phyloP scores from a whole-genome alignment of 208 protist genomes.

The Angomonas ambiguus region DNA sequence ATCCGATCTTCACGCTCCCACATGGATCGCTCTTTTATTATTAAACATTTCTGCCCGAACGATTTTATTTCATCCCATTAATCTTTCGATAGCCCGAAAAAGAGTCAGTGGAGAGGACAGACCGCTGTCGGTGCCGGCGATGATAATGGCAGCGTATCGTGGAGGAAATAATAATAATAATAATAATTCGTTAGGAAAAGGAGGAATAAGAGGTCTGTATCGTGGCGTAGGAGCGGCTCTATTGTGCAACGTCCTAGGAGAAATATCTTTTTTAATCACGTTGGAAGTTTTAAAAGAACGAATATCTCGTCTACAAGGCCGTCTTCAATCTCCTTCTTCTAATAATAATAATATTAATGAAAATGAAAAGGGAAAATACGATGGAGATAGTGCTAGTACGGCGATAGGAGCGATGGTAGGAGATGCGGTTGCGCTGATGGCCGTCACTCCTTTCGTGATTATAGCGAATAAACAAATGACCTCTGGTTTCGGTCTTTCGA shows the following conservation, averaged over 20 bases:
- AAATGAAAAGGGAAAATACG: neutral
- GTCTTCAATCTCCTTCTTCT: neutral
- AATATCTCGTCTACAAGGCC: neutral
- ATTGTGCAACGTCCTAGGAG: constrained; percentile 64
- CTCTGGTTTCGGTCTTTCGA: constrained; percentile 64
- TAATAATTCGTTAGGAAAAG: constrained; percentile 30
- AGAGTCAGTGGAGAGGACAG: constrained; percentile 59
- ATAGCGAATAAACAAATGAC: constrained; percentile 84
- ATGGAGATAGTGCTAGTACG: constrained; percentile 36
- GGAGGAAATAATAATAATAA: constrained; percentile 24
- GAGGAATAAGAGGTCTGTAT: constrained; percentile 63
- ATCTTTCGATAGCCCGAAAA: constrained; percentile 74
- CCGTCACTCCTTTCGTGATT: constrained; percentile 64
- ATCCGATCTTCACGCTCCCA: constrained; percentile 76
- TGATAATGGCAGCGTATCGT: constrained; percentile 47
- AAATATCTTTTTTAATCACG: constrained; percentile 70
- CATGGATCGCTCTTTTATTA: constrained; percentile 65
- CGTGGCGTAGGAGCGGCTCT: constrained; percentile 69
- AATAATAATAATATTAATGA: neutral
- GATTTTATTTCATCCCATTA: constrained; percentile 75
- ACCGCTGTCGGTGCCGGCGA: constrained; percentile 37
- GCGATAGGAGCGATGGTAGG: constrained; percentile 70
- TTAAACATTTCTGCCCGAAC: constrained; percentile 61
- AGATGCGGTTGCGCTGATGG: constrained; percentile 52
- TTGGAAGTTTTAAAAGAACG: constrained; percentile 66